These are phyloP conservation scores for Penicillium daleae DNA, from an alignment of 495 filamentous ascomycete genomes.

Conservation along the genomic window DNA sequence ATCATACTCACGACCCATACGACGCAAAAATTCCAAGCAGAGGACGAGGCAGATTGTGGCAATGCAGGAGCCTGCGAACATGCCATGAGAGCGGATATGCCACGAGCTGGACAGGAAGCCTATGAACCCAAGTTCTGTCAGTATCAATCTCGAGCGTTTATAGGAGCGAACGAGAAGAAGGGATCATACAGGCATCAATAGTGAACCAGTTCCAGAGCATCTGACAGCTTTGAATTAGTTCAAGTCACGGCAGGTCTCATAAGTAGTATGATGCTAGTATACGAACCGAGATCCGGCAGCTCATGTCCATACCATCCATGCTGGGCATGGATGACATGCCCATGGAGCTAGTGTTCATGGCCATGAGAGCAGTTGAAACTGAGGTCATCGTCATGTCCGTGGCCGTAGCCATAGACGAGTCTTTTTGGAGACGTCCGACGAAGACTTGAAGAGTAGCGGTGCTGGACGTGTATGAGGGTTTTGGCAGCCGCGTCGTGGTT, in stretches of 20 bases:
- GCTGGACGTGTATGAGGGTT: neutral
- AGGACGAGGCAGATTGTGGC: constrained; percentile 67
- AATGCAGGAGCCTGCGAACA: constrained; percentile 74
- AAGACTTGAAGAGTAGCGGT: neutral
- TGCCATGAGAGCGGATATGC: constrained; percentile 62
- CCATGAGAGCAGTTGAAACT: neutral
- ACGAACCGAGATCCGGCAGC: constrained; percentile 51
- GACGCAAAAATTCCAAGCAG: constrained; percentile 64
- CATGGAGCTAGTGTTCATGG: constrained; percentile 13
- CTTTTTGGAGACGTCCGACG: neutral
- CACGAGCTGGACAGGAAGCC: constrained; percentile 67
- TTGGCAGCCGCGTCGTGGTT: neutral
- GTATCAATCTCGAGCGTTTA: neutral
- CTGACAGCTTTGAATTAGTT: constrained; percentile 33
- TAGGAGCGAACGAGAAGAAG: neutral
- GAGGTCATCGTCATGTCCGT: constrained; percentile 1
- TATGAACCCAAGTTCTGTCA: constrained; percentile 17
- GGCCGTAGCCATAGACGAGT: too few species aligned
- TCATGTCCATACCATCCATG: constrained; percentile 24
- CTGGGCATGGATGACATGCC: constrained; percentile 15
- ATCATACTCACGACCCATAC: constrained; percentile 63
- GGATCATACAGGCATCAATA: constrained; percentile 59
- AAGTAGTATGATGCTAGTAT: neutral
- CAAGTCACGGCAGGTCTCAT: neutral
- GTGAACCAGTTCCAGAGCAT: constrained; percentile 84